Base-by-base conservation (phyloP, 2,329 filamentous ascomycete species). In the Mariannaea elegans region DNA sequence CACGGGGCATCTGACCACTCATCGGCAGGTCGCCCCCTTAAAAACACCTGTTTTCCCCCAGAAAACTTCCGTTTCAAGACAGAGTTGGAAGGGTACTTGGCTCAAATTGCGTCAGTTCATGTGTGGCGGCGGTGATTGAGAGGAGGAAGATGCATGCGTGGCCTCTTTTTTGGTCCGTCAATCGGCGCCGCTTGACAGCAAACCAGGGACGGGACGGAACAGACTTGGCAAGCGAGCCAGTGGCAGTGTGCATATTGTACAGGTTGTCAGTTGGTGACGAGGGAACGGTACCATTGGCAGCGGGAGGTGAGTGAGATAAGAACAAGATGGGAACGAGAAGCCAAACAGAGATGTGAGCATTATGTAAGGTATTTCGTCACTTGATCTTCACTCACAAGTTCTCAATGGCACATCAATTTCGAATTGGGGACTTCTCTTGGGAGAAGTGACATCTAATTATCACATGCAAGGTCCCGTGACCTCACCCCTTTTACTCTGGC, bases 381-480 rank as follows among this genome's bases (percentile, higher is more conserved):
- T n/a, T n/a, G n/a, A n/a, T n/a, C n/a, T n/a, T n/a, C n/a, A n/a
- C n/a, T n/a, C n/a, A n/a, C n/a, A n/a, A n/a, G n/a, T n/a, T n/a
- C n/a, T n/a, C n/a, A n/a, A n/a, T n/a, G n/a, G n/a, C n/a, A n/a
- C n/a, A n/a, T n/a, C 24, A 27, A 6, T 27, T 6, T 27, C 9
- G 24, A 27, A 9, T 27, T 27, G 24, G 6, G 9, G 24, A 27
- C 24, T 27, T 27, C 9, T 9, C 24, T 27, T 9, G 24, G 9
- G 24, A 6, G 9, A 9, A 27, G 24, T 5, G 24, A 27, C 6
- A 27, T 5, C 9, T 27, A 9, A 6, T 27, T 12, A 56, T 67
- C 69, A 70, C 64, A 66, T 71, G 66, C 18, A 21, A 18, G 46
- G 18, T 56, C 66, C 38, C 65, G 68, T 69, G 69, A 71, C 61